Evolutionary conservation across 371 early-diverging fungal species (phyloP).

Genomic region (Mortierella sp.): DNA sequence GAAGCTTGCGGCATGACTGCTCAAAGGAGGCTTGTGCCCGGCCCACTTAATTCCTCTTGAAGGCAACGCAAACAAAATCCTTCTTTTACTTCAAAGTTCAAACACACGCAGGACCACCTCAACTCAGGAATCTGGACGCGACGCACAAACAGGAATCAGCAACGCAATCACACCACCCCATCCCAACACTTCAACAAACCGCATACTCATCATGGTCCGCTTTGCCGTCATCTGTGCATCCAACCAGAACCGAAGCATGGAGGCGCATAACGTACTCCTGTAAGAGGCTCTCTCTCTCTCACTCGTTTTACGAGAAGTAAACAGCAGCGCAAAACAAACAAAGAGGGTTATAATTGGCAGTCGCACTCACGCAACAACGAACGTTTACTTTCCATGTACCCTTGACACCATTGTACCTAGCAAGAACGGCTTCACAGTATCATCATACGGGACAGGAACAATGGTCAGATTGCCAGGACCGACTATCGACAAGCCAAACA

Average conservation of each 20-base stretch:
- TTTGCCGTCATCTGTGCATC: constrained; percentile 97
- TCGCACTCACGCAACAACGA: not conserved
- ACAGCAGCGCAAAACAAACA: not conserved
- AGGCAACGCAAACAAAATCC: not conserved
- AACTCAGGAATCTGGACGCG: not conserved
- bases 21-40: not conserved
- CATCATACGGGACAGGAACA: constrained; percentile 92
- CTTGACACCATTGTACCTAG: constrained; percentile 44
- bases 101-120: not conserved
- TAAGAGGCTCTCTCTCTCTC: constrained; percentile 38
- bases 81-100: not conserved
- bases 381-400: not conserved
- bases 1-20: not conserved
- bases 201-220: constrained; percentile 68
- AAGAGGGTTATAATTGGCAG: not conserved
- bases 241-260: constrained; percentile 98
- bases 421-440: constrained; percentile 83
- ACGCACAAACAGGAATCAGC: not conserved
- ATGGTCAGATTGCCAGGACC: constrained; percentile 96
- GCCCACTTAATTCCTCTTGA: not conserved
- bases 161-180: not conserved
- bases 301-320: not conserved
- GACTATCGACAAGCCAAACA: constrained; percentile 88
- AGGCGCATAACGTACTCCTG: constrained; percentile 91
- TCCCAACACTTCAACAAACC: not conserved